phyloP scores from a whole-genome alignment of 1,284 basidiomycete genomes.

The Rhizoctonia solani region DNA sequence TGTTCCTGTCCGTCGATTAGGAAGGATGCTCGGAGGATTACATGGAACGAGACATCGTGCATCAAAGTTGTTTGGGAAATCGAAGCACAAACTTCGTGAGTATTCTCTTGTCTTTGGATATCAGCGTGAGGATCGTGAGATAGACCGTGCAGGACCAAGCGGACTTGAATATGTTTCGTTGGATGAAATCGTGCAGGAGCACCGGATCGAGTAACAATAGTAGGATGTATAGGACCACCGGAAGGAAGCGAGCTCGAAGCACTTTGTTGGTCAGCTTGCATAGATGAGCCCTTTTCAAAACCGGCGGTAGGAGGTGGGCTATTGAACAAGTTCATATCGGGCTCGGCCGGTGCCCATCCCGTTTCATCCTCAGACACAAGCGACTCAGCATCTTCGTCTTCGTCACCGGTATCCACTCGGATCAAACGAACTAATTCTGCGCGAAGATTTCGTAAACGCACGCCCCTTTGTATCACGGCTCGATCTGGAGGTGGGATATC shows the following conservation, averaged over 20 bases:
- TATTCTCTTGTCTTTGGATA: conserved; percentile 53
- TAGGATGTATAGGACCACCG: conserved; percentile 35
- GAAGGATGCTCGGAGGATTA: conserved; percentile 69
- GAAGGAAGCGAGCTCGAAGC: conserved; percentile 15
- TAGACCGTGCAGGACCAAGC: conserved; percentile 72
- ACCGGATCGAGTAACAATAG: conserved; percentile 68
- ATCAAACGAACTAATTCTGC: conserved; percentile 64
- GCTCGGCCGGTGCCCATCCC: conserved; percentile 21
- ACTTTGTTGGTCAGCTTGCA: conserved; percentile 12
- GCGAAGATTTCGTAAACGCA: conserved; percentile 72
- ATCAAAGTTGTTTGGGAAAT: conserved; percentile 75
- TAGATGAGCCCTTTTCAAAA: conserved; percentile 21
- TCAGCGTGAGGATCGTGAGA: conserved; percentile 57
- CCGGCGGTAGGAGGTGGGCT: conserved; percentile 6
- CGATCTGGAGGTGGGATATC: conserved; percentile 70
- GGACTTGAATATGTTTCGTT: conserved; percentile 63
- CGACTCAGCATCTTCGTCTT: conserved; percentile 41
- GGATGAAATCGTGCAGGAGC: conserved; percentile 79
- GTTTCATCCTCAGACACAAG: conserved; percentile 28
- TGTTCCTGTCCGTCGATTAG: conserved; percentile 46
- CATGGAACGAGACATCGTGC: conserved; percentile 68
- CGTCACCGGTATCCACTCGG: conserved; percentile 40
- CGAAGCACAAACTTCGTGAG: conserved; percentile 48
- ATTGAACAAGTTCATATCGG: conserved; percentile 19
- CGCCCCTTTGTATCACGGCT: conserved; percentile 65